Percentiles rank a stretch among this genome's conserved stretches.
These are phyloP conservation scores for Vigna nakashimae DNA, from an alignment of 306 rosid genomes.

Conservation along the genomic window DNA sequence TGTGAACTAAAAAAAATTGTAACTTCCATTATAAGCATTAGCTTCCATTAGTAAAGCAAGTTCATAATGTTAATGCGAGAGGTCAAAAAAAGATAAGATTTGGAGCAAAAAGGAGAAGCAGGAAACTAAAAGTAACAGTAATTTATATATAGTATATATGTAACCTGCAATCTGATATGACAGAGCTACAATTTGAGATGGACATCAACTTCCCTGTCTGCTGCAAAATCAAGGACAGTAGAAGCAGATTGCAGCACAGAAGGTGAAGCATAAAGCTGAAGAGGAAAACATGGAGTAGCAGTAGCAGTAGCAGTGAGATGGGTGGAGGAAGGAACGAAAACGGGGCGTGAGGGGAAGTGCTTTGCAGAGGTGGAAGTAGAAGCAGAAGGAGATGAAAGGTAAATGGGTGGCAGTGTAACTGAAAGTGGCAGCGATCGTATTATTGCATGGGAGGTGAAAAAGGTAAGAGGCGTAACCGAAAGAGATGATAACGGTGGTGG, in stretches of 20 bases:
- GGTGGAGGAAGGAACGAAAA: slow-evolving; percentile 24
- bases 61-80: neutral
- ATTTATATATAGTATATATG: no score
- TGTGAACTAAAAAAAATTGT: neutral
- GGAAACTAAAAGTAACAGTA: neutral
- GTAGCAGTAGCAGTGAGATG: neutral
- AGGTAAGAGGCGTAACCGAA: neutral
- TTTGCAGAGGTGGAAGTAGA: neutral
- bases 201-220: slow-evolving; percentile 57
- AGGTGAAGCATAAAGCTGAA: slow-evolving; percentile 28
- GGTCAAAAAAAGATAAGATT: neutral
- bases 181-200: slow-evolving; percentile 60
- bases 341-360: neutral
- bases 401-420: slow-evolving; percentile 6
- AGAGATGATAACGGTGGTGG: neutral
- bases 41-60: neutral
- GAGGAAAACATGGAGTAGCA: neutral
- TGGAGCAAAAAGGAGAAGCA: neutral
- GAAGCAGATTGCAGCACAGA: slow-evolving; percentile 31
- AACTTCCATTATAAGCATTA: neutral
- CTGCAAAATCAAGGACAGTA: slow-evolving; percentile 8
- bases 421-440: neutral
- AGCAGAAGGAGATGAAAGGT: neutral
- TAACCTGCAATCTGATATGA: neutral
- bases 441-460: neutral